Conservation (phyloP, 441 rosid species). For the Geranium incanum region DNA sequence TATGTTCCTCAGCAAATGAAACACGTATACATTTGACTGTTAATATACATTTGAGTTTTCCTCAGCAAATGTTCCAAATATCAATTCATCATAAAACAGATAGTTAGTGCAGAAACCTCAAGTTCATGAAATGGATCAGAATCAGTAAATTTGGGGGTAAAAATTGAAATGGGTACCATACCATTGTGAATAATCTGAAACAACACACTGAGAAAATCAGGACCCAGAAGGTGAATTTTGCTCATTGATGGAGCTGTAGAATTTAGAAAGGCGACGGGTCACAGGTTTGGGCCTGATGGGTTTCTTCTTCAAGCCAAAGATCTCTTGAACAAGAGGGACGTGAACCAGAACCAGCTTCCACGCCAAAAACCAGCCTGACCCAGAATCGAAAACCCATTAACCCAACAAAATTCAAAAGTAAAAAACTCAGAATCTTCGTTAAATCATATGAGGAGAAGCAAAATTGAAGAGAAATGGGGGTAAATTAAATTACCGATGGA, state of each 20-base stretch:
- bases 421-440: too few relatives aligned
- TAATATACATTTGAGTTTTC: too few relatives aligned
- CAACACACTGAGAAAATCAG: neutral
- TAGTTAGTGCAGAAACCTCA: too few relatives aligned
- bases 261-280: slow-evolving; percentile 40
- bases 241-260: slow-evolving; percentile 36
- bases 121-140: neutral
- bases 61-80: neutral
- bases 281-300: slow-evolving; percentile 38
- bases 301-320: slow-evolving; percentile 58
- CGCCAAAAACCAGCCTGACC: slow-evolving; percentile 68
- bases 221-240: slow-evolving; percentile 21
- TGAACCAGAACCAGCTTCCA: slow-evolving; percentile 80
- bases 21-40: too few relatives aligned
- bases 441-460: neutral
- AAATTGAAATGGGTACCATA: neutral
- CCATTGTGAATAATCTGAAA: neutral
- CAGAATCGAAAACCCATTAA: neutral
- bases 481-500: slow-evolving; percentile 33
- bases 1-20: too few relatives aligned
- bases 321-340: slow-evolving; percentile 75
- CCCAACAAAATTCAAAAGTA: too few relatives aligned
- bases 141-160: neutral
- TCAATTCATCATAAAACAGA: neutral
- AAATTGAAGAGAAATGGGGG: neutral